These are phyloP conservation scores for Phytopythium cucurbitacearum DNA, from an alignment of 352 stramenopile species.

Conservation along the genomic window DNA sequence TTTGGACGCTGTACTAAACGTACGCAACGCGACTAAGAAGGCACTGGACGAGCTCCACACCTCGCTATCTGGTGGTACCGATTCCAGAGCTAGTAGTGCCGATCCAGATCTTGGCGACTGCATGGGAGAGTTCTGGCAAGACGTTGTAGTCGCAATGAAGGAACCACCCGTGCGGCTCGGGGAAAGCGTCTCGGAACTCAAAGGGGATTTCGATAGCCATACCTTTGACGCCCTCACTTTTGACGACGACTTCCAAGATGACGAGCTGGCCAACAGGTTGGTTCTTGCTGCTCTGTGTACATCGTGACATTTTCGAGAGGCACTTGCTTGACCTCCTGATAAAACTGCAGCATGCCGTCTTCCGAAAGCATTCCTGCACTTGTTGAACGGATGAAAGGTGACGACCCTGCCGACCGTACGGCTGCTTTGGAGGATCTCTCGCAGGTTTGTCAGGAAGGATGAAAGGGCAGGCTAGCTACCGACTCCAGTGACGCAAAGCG, in stretches of 20 bases:
- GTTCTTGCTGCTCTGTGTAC: not conserved
- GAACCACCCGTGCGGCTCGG: too few relatives aligned
- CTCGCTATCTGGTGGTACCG: too few relatives aligned
- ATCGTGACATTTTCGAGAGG: not conserved
- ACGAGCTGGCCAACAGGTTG: conserved; percentile 37
- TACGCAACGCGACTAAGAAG: not conserved
- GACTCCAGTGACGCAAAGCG: not conserved
- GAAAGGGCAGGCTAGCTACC: not conserved
- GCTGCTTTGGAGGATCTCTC: conserved; percentile 25
- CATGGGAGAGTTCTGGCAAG: conserved; percentile 13
- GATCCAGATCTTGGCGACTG: too few relatives aligned
- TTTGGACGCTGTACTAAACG: conserved; percentile 6
- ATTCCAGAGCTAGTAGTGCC: too few relatives aligned
- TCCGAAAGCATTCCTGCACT: conserved; percentile 33
- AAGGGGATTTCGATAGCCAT: conserved; percentile 10
- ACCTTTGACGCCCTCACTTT: conserved; percentile 41
- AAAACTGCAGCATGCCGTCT: conserved; percentile 22
- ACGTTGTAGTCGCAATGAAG: conserved; percentile 4
- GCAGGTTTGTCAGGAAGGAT: conserved; percentile 13
- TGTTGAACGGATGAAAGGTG: conserved; percentile 20
- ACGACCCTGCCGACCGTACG: conserved; percentile 6
- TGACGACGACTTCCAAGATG: conserved; percentile 35
- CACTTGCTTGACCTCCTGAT: not conserved
- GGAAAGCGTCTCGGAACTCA: too few relatives aligned
- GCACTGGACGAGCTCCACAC: too few relatives aligned